Percentiles rank a stretch among this genome's conserved stretches.
Evolutionary conservation across 2,329 filamentous ascomycete genomes (phyloP).

Genomic region (Botryotinia convoluta): DNA sequence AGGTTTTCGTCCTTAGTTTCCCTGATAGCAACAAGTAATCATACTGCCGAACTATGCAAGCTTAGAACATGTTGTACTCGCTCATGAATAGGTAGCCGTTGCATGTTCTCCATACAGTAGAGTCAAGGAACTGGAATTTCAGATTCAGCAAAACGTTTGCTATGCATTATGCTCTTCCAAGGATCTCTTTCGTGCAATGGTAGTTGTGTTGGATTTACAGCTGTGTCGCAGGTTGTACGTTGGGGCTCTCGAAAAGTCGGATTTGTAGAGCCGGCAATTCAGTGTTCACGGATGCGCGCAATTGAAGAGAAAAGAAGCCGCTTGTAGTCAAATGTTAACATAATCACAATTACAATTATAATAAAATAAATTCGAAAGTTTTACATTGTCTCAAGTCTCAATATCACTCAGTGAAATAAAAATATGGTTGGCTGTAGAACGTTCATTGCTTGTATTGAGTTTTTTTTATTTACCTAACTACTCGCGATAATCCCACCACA

Average conservation of each 20-base stretch:
- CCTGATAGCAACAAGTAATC: not conserved
- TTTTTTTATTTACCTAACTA: conserved; percentile 32
- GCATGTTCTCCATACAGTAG: not conserved
- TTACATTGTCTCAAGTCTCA: not conserved
- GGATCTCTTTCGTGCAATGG: not conserved
- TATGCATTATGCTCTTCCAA: not conserved
- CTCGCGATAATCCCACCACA: conserved; percentile 26
- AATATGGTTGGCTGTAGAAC: not conserved
- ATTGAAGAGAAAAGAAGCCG: not conserved
- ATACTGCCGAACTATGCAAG: not conserved
- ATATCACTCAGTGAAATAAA: not conserved
- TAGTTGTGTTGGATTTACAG: not conserved
- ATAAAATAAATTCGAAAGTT: not conserved
- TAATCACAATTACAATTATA: not conserved
- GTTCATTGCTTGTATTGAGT: conserved; percentile 28
- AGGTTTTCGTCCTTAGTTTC: not conserved
- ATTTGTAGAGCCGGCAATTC: not conserved
- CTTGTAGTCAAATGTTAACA: not conserved
- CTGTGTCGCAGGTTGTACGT: not conserved
- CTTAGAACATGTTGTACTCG: not conserved
- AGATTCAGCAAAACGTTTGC: conserved; percentile 1
- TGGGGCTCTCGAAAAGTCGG: too few species aligned
- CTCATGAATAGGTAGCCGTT: not conserved
- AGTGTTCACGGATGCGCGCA: not conserved
- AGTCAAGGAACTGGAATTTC: conserved; percentile 12